Percentiles rank a stretch among this genome's conserved stretches.
Evolutionary conservation across 768 basidiomycete genomes (phyloP).

Genomic region (Leccinum uliginosum): DNA sequence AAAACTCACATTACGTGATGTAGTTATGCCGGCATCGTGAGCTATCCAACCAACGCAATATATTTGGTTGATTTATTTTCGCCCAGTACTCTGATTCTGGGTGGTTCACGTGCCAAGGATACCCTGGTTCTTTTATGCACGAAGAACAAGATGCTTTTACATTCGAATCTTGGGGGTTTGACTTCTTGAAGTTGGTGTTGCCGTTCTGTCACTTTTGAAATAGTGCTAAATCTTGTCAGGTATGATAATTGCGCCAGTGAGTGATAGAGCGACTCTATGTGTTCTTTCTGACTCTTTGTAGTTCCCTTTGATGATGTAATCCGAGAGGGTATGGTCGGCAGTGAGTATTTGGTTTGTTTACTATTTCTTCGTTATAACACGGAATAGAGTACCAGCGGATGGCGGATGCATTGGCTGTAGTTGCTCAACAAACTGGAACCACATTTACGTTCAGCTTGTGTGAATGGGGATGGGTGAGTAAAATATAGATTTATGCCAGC

Average conservation of each 20-base stretch:
- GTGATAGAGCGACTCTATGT: background rate
- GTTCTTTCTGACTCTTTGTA: slow-evolving; percentile 17
- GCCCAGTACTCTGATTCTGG: slow-evolving; percentile 61
- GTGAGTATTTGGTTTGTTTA: slow-evolving; percentile 30
- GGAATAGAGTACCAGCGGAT: slow-evolving; percentile 53
- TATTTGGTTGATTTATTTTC: background rate
- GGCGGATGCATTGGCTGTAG: slow-evolving; percentile 47
- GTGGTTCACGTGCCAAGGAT: slow-evolving; percentile 59
- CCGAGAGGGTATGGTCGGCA: slow-evolving; percentile 49
- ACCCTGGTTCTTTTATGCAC: slow-evolving; percentile 59
- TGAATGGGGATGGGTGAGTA: slow-evolving; percentile 60
- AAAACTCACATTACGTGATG: slow-evolving; percentile 2
- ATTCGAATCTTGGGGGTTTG: slow-evolving; percentile 62
- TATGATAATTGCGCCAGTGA: slow-evolving; percentile 59
- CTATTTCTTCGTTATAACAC: background rate
- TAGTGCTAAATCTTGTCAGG: slow-evolving; percentile 27
- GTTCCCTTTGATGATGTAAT: slow-evolving; percentile 55
- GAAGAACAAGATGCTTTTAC: slow-evolving; percentile 56
- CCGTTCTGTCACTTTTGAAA: background rate
- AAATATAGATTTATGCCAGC: background rate
- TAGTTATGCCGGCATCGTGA: slow-evolving; percentile 59
- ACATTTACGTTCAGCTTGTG: slow-evolving; percentile 60
- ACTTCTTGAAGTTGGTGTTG: slow-evolving; percentile 51
- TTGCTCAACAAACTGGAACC: slow-evolving; percentile 44
- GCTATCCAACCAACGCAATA: slow-evolving; percentile 11